Evolutionary conservation across 306 rosid genomes (phyloP).

Genomic region (Trichosanthes truncata): DNA sequence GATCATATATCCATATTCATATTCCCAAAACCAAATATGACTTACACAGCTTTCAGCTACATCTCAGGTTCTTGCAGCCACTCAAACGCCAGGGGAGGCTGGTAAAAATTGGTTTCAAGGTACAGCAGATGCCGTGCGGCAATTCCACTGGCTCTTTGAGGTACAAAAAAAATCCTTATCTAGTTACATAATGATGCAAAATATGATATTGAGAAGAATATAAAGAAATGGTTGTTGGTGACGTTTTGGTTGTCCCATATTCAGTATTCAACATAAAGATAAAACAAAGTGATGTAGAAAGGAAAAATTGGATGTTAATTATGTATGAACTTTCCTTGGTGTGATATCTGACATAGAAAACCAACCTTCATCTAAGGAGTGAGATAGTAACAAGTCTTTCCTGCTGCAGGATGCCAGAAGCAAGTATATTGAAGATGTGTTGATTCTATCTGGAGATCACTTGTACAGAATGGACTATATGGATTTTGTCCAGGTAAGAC

Average conservation of each 20-base stretch:
- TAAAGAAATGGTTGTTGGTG: neutral
- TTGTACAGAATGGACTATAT: conserved; percentile 86
- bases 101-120: conserved; percentile 93
- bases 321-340: neutral
- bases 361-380: neutral
- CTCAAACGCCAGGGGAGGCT: conserved; percentile 87
- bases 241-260: neutral
- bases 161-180: conserved; percentile 16
- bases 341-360: neutral
- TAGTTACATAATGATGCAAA: neutral
- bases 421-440: conserved; percentile 75
- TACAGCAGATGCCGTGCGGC: conserved; percentile 98
- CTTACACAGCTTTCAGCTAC: neutral
- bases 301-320: neutral
- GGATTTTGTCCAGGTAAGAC: conserved; percentile 82
- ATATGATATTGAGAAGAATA: neutral
- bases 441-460: conserved; percentile 91
- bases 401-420: conserved; percentile 65
- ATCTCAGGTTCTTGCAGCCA: conserved; percentile 88
- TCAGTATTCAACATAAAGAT: neutral
- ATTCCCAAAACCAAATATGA: neutral
- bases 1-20: neutral
- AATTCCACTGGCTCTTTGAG: conserved; percentile 99
- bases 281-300: neutral
- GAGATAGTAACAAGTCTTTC: conserved; percentile 9